A percentile compares a stretch with the other conserved stretches of the same genome.
phyloP scores from a whole-genome alignment of 345 rosid species.

The Acer negundo region DNA sequence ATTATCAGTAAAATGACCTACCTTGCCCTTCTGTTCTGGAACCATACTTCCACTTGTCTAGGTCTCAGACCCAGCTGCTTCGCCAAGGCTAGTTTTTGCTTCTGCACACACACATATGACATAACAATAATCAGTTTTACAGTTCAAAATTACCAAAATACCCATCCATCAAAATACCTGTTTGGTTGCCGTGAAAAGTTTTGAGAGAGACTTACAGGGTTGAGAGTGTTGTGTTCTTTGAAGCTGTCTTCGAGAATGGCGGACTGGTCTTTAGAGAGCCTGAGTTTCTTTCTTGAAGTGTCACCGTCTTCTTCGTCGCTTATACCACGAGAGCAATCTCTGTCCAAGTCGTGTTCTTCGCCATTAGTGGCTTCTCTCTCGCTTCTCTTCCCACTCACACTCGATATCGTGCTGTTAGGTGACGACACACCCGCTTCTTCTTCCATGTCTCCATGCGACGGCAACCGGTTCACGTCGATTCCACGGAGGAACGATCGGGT shows the following conservation, averaged over 20 bases:
- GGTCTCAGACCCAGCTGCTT: constrained; percentile 82
- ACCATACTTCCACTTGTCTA: constrained; percentile 98
- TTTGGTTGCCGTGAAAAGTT: no score
- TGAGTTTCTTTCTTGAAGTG: constrained; percentile 85
- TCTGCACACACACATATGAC: constrained; percentile 43
- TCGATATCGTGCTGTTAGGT: constrained; percentile 92
- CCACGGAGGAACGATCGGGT: constrained; percentile 61
- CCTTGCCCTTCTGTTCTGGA: constrained; percentile 99
- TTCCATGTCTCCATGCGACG: constrained; percentile 66
- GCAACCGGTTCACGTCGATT: constrained; percentile 88
- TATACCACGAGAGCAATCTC: constrained; percentile 70
- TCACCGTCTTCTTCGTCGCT: constrained; percentile 97
- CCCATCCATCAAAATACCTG: background rate
- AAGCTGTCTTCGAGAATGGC: constrained; percentile 93
- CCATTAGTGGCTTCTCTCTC: constrained; percentile 70
- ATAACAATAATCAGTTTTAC: background rate
- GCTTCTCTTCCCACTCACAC: constrained; percentile 86
- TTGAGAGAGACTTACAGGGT: constrained; percentile 58
- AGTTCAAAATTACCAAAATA: constrained; percentile 17
- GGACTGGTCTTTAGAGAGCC: constrained; percentile 93
- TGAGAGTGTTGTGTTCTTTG: constrained; percentile 92
- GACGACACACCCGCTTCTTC: constrained; percentile 91
- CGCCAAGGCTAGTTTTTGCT: constrained; percentile 86
- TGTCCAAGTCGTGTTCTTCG: constrained; percentile 63
- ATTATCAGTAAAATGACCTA: constrained; percentile 21